Percentiles rank a stretch among this genome's conserved stretches.
Evolutionary conservation across 179 eudicot genomes (phyloP).

Genomic region (Carnegiea gigantea): DNA sequence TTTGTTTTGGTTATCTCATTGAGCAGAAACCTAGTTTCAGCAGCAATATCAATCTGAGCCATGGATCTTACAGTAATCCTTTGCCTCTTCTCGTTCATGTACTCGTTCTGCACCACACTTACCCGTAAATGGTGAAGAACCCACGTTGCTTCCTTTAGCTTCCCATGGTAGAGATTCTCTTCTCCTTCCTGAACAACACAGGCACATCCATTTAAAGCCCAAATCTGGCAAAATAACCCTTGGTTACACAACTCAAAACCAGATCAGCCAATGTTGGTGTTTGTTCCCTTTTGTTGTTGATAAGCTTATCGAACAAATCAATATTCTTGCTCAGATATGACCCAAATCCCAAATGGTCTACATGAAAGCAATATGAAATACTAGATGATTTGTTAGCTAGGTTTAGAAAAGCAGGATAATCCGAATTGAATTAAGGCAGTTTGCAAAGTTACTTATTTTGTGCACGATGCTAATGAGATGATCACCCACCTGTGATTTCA

Average conservation of each 20-base stretch:
- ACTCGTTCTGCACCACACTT: conserved; percentile 69
- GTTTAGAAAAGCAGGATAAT: no score
- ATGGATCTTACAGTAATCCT: conserved; percentile 73
- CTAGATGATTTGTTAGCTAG: no score
- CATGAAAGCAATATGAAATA: no score
- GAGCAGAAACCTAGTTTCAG: conserved; percentile 71
- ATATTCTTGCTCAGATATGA: no score
- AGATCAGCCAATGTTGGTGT: no score
- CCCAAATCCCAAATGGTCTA: no score
- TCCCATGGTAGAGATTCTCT: conserved; percentile 49
- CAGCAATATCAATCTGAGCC: conserved; percentile 70
- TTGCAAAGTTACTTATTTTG: not conserved
- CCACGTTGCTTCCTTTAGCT: conserved; percentile 87
- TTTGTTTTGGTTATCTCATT: conserved; percentile 67
- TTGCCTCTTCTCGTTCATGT: conserved; percentile 84
- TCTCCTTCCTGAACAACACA: conserved; percentile 49
- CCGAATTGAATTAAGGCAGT: not conserved
- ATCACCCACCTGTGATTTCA: conserved; percentile 59
- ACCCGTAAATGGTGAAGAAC: conserved; percentile 61
- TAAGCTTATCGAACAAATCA: no score
- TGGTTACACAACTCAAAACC: no score
- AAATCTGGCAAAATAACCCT: not conserved
- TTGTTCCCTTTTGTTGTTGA: no score
- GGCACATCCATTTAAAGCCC: not conserved
- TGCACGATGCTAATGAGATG: not conserved